Percentiles rank a stretch among this genome's conserved stretches.
Conservation (phyloP, 768 basidiomycete genomes). For the Neoboletus magnificus region DNA sequence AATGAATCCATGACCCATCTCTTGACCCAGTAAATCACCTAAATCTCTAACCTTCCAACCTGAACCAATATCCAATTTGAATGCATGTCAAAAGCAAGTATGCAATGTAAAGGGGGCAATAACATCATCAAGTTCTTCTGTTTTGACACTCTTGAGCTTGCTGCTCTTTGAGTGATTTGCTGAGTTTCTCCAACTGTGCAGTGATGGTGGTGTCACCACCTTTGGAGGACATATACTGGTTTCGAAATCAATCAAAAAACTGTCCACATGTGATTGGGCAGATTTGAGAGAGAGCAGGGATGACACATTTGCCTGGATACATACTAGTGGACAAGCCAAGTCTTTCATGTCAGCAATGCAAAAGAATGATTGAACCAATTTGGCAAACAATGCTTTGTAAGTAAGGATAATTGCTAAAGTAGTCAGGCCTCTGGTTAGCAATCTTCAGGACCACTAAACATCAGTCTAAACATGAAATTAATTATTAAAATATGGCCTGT, state of each 20-base stretch:
- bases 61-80: background rate
- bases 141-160: constrained; percentile 25
- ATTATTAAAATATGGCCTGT: too few species aligned
- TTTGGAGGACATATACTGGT: constrained; percentile 44
- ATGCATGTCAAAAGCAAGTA: constrained; percentile 2
- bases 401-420: too few species aligned
- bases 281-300: constrained; percentile 38
- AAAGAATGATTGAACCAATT: background rate
- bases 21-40: background rate
- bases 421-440: too few species aligned
- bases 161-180: constrained; percentile 50
- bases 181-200: constrained; percentile 57
- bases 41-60: background rate
- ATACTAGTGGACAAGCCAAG: constrained; percentile 45
- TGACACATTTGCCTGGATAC: constrained; percentile 39
- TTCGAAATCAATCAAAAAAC: constrained; percentile 50
- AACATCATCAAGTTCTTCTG: constrained; percentile 7
- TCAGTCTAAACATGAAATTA: too few species aligned
- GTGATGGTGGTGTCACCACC: constrained; percentile 54
- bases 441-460: too few species aligned
- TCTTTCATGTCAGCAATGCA: constrained; percentile 41
- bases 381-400: too few species aligned
- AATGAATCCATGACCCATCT: background rate
- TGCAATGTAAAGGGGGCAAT: background rate
- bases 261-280: constrained; percentile 40